Conservation (phyloP, 2,329 filamentous ascomycete genomes). For the Sordariomycetes sp. region DNA sequence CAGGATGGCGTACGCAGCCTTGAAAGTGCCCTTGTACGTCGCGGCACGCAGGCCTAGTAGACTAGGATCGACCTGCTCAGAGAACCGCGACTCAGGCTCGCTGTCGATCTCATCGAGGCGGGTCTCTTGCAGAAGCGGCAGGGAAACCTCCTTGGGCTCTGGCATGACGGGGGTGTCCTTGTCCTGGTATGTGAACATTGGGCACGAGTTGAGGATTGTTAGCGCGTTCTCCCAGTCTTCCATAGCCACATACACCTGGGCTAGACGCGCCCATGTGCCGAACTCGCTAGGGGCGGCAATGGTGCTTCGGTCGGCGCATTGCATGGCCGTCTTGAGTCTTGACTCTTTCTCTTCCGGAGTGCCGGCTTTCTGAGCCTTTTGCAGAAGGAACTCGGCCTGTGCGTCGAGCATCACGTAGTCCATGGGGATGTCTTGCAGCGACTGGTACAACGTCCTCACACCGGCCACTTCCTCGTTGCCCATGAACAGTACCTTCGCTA, state of each 20-base stretch:
- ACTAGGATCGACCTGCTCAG: slow-evolving; percentile 80
- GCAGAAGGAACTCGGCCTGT: slow-evolving; percentile 84
- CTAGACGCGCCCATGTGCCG: slow-evolving; percentile 87
- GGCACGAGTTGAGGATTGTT: slow-evolving; percentile 92
- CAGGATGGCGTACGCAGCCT: slow-evolving; percentile 86
- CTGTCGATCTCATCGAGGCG: slow-evolving; percentile 95
- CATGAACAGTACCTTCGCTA: slow-evolving; percentile 86
- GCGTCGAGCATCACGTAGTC: slow-evolving; percentile 95
- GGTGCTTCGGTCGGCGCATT: slow-evolving; percentile 89
- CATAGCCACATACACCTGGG: slow-evolving; percentile 86
- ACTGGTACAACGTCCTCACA: slow-evolving; percentile 77
- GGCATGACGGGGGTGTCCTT: slow-evolving; percentile 95
- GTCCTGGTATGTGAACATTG: slow-evolving; percentile 99
- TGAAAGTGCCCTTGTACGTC: slow-evolving; percentile 88
- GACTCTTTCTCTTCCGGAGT: slow-evolving; percentile 49
- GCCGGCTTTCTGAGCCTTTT: slow-evolving; percentile 58
- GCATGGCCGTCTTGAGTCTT: slow-evolving; percentile 76
- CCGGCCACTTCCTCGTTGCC: slow-evolving; percentile 97
- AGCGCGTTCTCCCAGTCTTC: slow-evolving; percentile 97
- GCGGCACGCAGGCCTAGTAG: slow-evolving; percentile 79
- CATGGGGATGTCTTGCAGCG: slow-evolving; percentile 88
- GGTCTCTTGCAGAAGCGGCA: slow-evolving; percentile 82
- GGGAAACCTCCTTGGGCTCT: slow-evolving; percentile 76
- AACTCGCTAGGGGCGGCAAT: slow-evolving; percentile 96
- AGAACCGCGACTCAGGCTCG: slow-evolving; percentile 70